Percentiles rank a stretch among this genome's conserved stretches.
phyloP scores from a whole-genome alignment of 225 moss, liverwort and hornwort species.

The Straminergon stramineum region DNA sequence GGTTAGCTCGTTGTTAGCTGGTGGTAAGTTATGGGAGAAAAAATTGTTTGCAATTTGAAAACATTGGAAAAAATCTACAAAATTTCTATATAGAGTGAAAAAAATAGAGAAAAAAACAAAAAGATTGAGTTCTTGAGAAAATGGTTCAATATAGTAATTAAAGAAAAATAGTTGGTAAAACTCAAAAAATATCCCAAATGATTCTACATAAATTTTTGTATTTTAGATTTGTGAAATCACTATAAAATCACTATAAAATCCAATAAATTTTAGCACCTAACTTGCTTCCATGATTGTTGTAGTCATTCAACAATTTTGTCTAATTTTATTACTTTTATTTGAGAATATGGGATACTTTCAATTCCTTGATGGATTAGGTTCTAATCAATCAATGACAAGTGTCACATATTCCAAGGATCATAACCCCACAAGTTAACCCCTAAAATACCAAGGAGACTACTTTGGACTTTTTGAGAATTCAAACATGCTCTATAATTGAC shows the following conservation, averaged over 20 bases:
- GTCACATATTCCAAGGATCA: background rate
- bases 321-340: background rate
- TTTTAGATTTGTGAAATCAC: background rate
- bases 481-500: rapidly evolving
- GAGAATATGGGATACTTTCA: rapidly evolving
- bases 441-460: background rate
- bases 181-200: too few relatives aligned
- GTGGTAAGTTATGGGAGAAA: too few relatives aligned
- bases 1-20: too few relatives aligned
- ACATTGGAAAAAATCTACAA: too few relatives aligned
- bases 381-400: background rate
- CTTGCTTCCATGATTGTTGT: background rate
- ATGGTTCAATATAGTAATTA: rapidly evolving
- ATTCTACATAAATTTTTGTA: background rate
- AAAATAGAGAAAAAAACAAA: background rate
- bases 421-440: background rate
- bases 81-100: too few relatives aligned
- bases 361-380: background rate
- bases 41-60: background rate
- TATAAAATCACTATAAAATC: background rate
- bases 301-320: background rate
- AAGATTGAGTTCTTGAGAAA: rapidly evolving
- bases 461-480: rapidly evolving
- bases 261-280: background rate
- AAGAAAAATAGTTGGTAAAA: too few relatives aligned